These are phyloP conservation scores for Eragrostis curvula DNA, from an alignment of 176 grass and related monocot genomes.

Conservation along the genomic window DNA sequence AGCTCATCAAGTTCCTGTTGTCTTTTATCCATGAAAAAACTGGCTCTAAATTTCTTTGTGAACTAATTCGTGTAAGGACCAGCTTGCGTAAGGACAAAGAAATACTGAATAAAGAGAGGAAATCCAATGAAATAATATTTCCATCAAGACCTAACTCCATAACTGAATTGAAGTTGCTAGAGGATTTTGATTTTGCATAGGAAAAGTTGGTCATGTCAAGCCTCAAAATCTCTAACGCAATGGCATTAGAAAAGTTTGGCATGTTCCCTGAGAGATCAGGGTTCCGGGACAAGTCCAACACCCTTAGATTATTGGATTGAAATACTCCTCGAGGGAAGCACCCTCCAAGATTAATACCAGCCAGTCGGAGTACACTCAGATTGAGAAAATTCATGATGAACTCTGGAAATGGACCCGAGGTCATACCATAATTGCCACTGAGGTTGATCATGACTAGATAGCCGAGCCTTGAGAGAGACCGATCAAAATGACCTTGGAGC, in stretches of 20 bases:
- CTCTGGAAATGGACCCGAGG: not conserved
- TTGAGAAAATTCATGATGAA: conserved; percentile 25
- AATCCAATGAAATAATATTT: not conserved
- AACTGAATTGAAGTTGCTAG: not conserved
- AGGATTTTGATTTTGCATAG: not conserved
- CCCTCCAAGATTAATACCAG: conserved; percentile 27
- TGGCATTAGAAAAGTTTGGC: not conserved
- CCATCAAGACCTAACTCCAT: conserved; percentile 14
- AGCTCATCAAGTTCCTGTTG: not conserved
- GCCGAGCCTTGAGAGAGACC: not conserved
- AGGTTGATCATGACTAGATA: conserved; percentile 27
- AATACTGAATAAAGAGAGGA: not conserved
- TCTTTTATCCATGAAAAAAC: conserved; percentile 11
- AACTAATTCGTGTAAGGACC: not conserved
- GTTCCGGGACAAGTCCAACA: conserved; percentile 44
- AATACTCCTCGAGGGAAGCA: conserved; percentile 26
- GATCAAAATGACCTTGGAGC: conserved; percentile 25
- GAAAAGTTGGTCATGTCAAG: conserved; percentile 15
- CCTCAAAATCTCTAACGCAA: not conserved
- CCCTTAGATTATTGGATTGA: conserved; percentile 20
- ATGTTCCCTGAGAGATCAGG: conserved; percentile 16
- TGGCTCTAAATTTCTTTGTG: not conserved
- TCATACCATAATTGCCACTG: not conserved
- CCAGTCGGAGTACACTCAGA: conserved; percentile 27
- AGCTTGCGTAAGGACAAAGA: not conserved